These are phyloP conservation scores for Pelagomonas calceolata DNA, from an alignment of 108 stramenopile genomes.

Conservation along the genomic window DNA sequence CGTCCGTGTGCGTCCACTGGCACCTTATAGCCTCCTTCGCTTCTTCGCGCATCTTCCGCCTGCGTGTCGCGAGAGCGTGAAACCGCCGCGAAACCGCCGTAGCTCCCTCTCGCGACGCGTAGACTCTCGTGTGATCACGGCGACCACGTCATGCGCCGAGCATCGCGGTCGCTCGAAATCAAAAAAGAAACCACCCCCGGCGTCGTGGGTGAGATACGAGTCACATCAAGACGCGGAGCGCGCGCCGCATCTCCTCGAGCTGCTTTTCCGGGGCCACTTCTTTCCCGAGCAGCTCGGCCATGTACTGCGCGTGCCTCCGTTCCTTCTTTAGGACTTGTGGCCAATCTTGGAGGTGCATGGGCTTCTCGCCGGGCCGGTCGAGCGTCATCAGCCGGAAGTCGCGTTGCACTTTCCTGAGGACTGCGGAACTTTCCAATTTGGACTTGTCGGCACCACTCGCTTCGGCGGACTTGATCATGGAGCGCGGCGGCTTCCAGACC, in stretches of 20 bases:
- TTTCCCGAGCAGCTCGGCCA: background rate
- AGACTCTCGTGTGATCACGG: too few species aligned
- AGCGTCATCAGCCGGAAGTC: slow-evolving; percentile 1
- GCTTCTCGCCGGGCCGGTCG: background rate
- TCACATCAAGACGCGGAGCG: too few species aligned
- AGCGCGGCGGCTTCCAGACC: slow-evolving; percentile 1
- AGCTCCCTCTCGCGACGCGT: too few species aligned
- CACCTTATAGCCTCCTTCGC: background rate
- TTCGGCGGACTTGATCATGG: background rate
- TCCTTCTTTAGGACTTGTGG: background rate
- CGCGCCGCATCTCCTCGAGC: slow-evolving; percentile 5
- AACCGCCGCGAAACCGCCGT: too few species aligned
- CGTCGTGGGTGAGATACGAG: too few species aligned
- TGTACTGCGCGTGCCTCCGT: background rate
- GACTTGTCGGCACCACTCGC: background rate
- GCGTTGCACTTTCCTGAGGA: background rate
- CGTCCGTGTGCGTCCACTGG: slow-evolving; percentile 7
- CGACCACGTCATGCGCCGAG: too few species aligned
- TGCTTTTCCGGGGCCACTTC: slow-evolving; percentile 1
- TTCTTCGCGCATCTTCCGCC: slow-evolving; percentile 1
- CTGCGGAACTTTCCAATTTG: background rate
- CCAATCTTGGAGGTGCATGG: too few species aligned
- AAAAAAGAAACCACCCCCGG: too few species aligned
- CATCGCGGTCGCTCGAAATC: too few species aligned
- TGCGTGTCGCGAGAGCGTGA: too few species aligned